Base-by-base conservation (phyloP, 768 basidiomycete genomes). In the Boletus reticulatus region DNA sequence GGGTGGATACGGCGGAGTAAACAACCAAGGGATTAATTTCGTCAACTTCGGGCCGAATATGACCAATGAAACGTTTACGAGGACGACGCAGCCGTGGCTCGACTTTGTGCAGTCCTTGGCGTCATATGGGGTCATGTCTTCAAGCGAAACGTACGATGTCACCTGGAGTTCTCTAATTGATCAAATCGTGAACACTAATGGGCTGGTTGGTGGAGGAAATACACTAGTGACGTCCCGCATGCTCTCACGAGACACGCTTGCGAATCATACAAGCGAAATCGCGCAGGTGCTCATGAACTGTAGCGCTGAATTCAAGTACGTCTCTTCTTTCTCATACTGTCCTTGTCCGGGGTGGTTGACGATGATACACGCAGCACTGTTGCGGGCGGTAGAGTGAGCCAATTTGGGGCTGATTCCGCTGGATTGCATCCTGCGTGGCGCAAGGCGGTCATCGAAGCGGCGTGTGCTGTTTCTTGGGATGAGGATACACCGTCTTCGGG, bases 391-490 rank as follows among this genome's bases (percentile, higher is more conserved):
- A 74, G 67, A 13, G 80, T 80, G 7, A 59, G 27, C 61, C 66
- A 34, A 64, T 47, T 67, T 13, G 12, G 73, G n/a, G 73, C 79
- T 0, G 66, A 73, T 42, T 71, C 77, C 1, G 68, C 68, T 11
- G 80, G 76, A 16, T 57, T 80, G 19, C 74, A 80, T 61, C 81
- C 80, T 13, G 76, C 75, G 0, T 83, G 81, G 79, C 71, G 81
- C 16, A 68, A 72, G 13, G 72, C 79, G 1, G 42, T 80, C 10
- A 22, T 53, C 3, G 56, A 61, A 45, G 12, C 34, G 13, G 0
- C 4, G 0, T 53, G 41, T 13, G 46, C 52, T 14, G n/a, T 57
- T 50, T 16, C 34, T 13, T 58, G 73, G 70, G 51, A 45, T 0
- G 71, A 72, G 17, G 60, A 59, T 3, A 42, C 64, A 2, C 38